Percentiles rank a stretch among this genome's conserved stretches.
Evolutionary conservation across 371 early-diverging fungal species (phyloP).

Genomic region (Mortierella sp.): DNA sequence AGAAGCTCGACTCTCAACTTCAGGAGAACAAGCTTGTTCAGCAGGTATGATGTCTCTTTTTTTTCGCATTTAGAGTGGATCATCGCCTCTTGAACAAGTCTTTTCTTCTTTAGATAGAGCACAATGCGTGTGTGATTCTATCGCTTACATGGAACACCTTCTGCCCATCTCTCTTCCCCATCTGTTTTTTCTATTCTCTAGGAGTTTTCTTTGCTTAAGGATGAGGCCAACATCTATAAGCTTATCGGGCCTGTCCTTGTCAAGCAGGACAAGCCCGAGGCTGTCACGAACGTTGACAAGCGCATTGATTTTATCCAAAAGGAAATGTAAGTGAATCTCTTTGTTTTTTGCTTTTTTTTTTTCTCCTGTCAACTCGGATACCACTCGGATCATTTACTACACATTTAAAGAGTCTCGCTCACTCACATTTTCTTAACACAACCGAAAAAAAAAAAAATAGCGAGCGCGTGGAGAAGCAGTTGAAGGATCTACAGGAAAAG

Average conservation of each 20-base stretch:
- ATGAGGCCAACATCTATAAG: slow-evolving; percentile 90
- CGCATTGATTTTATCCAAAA: slow-evolving; percentile 89
- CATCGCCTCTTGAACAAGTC: neutral
- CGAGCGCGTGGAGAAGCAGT: slow-evolving; percentile 83
- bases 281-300: slow-evolving; percentile 89
- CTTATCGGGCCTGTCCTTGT: slow-evolving; percentile 95
- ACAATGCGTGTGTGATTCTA: no score
- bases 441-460: no score
- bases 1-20: slow-evolving; percentile 93
- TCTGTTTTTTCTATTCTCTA: slow-evolving; percentile 33
- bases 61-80: no score
- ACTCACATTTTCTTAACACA: no score
- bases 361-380: neutral
- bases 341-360: neutral
- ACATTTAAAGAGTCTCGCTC: no score
- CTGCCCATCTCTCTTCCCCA: neutral
- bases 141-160: no score
- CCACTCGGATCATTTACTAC: no score
- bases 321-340: slow-evolving; percentile 77
- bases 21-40: slow-evolving; percentile 95
- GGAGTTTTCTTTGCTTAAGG: slow-evolving; percentile 89
- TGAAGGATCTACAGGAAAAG: slow-evolving; percentile 81
- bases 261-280: slow-evolving; percentile 91
- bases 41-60: slow-evolving; percentile 61
- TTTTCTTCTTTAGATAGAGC: no score